Conservation (phyloP, 441 rosid species). For the Populus hybrid region DNA sequence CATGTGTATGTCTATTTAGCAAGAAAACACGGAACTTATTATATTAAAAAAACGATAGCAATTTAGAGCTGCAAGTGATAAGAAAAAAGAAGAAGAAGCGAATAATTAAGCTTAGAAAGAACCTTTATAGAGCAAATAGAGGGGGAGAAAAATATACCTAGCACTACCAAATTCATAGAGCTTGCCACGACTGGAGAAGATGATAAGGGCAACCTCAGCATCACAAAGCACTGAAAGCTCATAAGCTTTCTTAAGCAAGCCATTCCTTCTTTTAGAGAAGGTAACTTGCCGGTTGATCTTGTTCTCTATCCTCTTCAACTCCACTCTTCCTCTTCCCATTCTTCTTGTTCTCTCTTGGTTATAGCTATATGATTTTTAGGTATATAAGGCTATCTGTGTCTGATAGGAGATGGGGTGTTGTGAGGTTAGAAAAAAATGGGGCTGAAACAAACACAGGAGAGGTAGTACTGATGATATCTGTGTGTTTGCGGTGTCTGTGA, state of each 20-base stretch:
- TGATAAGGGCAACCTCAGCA: conserved; percentile 69
- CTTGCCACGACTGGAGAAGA: conserved; percentile 77
- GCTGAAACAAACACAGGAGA: conserved; percentile 2
- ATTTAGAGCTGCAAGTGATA: too few relatives aligned
- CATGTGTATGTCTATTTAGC: not conserved
- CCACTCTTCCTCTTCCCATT: conserved; percentile 81
- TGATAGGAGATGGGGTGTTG: not conserved
- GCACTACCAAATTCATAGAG: conserved; percentile 67
- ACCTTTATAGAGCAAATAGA: not conserved
- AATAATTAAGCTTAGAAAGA: too few relatives aligned
- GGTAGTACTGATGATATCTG: not conserved
- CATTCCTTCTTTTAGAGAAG: conserved; percentile 68
- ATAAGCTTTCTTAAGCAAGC: conserved; percentile 70
- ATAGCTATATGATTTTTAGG: not conserved
- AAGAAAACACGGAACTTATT: not conserved
- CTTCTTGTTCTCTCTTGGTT: not conserved
- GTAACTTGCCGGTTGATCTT: conserved; percentile 73
- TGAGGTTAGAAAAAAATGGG: conserved; percentile 19
- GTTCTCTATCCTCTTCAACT: conserved; percentile 74
- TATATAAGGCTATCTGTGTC: not conserved
- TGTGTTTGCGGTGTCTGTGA: conserved; percentile 3
- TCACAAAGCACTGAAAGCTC: conserved; percentile 79
- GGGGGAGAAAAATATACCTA: conserved; percentile 29
- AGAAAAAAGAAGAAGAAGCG: too few relatives aligned
- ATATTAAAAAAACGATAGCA: too few relatives aligned